Evolutionary conservation across 805 yeast genomes (phyloP).

Genomic region (Lipomyces spencermartinsiae): DNA sequence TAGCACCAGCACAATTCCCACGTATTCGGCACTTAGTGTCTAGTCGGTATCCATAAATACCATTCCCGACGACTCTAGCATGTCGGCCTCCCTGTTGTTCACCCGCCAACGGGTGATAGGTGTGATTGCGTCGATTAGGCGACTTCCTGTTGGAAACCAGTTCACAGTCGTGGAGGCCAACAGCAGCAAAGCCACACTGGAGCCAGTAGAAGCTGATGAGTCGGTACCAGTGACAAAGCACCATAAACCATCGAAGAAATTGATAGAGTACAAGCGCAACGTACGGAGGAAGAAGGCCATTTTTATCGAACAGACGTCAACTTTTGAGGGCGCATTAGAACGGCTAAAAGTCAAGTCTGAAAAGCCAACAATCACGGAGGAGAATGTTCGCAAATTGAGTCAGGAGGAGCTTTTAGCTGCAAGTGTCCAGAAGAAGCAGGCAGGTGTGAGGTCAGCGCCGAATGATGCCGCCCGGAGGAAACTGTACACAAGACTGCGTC

Average conservation of each 20-base stretch:
- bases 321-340: background rate
- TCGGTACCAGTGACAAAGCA: background rate
- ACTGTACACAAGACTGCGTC: background rate
- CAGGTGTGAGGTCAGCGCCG: background rate
- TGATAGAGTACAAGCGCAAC: background rate
- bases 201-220: background rate
- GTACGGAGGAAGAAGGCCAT: background rate
- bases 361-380: background rate
- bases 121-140: background rate
- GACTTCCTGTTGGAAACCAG: background rate
- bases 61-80: background rate
- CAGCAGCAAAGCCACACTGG: background rate
- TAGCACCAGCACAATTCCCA: background rate
- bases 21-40: background rate
- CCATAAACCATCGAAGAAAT: background rate
- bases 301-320: background rate
- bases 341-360: slow-evolving; percentile 1
- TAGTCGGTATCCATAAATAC: background rate
- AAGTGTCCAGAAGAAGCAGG: background rate
- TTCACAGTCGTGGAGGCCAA: background rate
- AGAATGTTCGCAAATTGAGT: background rate
- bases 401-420: slow-evolving; percentile 6
- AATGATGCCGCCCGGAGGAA: background rate
- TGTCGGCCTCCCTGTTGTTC: slow-evolving; percentile 5
- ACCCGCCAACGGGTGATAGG: background rate